Evolutionary conservation across 768 basidiomycete genomes (phyloP), one percentile per base, ranked within the genome.

Genomic region (Panaeolus papilionaceus): DNA sequence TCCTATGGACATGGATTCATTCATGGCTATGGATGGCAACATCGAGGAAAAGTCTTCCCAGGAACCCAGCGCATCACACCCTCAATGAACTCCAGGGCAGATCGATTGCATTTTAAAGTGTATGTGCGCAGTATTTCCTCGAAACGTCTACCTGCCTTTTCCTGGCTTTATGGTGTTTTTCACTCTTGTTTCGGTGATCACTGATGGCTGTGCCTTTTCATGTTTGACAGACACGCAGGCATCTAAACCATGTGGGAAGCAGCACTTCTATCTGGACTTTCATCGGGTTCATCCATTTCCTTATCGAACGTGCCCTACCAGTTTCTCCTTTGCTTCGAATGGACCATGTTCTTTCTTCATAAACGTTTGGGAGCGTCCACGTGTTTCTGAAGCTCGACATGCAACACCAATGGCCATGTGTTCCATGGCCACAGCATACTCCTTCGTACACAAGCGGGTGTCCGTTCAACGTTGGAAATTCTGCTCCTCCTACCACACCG

Each of bases 1-100:
- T 68, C 44, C 75, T 1, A 78, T 81, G 75, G 86, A 86, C 70
- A 86, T 90, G 85, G 86, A 86, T 51, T 80, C 82, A 18, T 79
- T 89, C 63, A 75, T 89, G 72, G 81, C 78, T 58, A 84, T 88
- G 77, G 78, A 79, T 61, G 63, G 71, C 20, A 68, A 68, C 18
- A 66, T 47, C 49, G 72, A 73, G 63, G 70, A 71, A 64, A 72
- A 75, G 64, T 69, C 47, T 33, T 72, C 71, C 64, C 10, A 40
- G 49, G 49, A 39, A 66, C 38, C 20, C 28, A 67, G 51, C 44
- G 33, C 51, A 7, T 54, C 63, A 38, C 51, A 49, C 33, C 10
- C 66, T 66, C 42, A 58, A 58, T 58, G 54, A 58, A 58, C 26
- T 28, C 33, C 54, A 58, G 54, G 54, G 26, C 26, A 16, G 54